Evolutionary conservation across 441 rosid species (phyloP).

Genomic region (Metrosideros polymorpha): DNA sequence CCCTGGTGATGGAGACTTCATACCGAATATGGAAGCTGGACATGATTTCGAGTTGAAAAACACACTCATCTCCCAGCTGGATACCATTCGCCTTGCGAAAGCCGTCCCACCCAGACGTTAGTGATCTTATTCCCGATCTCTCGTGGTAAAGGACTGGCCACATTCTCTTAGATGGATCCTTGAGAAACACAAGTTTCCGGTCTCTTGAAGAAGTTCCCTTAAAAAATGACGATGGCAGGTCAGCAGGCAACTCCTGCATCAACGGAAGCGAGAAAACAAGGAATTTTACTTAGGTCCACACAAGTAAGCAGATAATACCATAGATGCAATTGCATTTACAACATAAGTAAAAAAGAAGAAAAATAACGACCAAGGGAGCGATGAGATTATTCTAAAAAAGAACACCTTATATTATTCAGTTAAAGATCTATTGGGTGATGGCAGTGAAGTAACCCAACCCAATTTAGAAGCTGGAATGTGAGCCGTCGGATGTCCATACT

Average conservation of each 20-base stretch:
- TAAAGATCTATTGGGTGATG: not conserved
- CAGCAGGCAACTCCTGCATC: slow-evolving; percentile 15
- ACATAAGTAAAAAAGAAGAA: not conserved
- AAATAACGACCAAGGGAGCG: not conserved
- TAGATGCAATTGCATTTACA: not conserved
- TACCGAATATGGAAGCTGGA: not conserved
- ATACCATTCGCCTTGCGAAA: slow-evolving; percentile 21
- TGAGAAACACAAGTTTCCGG: slow-evolving; percentile 12
- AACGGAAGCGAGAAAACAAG: not conserved
- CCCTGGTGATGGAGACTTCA: slow-evolving; percentile 1
- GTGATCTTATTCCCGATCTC: not conserved
- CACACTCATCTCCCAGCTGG: slow-evolving; percentile 22
- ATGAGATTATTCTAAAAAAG: not conserved
- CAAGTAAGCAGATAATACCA: not conserved
- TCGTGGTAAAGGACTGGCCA: slow-evolving; percentile 23
- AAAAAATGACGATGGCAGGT: slow-evolving; percentile 1
- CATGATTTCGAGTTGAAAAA: not conserved
- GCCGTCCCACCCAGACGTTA: slow-evolving; percentile 24
- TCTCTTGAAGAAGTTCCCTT: not conserved
- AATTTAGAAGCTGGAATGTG: not conserved
- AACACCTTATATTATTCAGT: not conserved
- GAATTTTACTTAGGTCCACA: not conserved
- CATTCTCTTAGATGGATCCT: slow-evolving; percentile 14
- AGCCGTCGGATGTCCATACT: not conserved
- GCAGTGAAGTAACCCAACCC: not conserved